These are phyloP conservation scores for Aspergillus panamensis DNA, from an alignment of 495 filamentous ascomycete species.

Conservation along the genomic window DNA sequence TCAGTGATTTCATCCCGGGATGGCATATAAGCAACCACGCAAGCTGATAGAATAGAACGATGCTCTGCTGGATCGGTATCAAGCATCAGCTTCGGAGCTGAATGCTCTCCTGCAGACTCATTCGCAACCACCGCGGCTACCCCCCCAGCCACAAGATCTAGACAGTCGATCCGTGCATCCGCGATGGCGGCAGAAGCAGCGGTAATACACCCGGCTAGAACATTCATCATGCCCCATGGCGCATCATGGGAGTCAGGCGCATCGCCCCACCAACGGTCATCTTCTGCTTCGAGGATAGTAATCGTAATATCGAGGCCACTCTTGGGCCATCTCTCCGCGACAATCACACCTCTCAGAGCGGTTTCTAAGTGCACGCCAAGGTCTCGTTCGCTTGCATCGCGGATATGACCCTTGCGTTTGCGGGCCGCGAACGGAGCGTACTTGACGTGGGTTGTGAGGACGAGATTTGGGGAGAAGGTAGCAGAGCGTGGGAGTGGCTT, in stretches of 20 bases:
- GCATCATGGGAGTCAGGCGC: slow-evolving; percentile 43
- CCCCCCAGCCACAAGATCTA: slow-evolving; percentile 85
- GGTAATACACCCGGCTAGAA: slow-evolving; percentile 87
- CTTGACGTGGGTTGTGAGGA: slow-evolving; percentile 88
- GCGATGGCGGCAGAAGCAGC: slow-evolving; percentile 92
- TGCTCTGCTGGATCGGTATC: slow-evolving; percentile 85
- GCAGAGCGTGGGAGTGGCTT: slow-evolving; percentile 85
- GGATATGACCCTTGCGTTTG: slow-evolving; percentile 78
- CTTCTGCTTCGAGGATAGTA: slow-evolving; percentile 88
- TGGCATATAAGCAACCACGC: slow-evolving; percentile 87
- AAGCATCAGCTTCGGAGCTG: slow-evolving; percentile 58
- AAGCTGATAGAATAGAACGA: slow-evolving; percentile 64
- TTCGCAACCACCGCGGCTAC: slow-evolving; percentile 73
- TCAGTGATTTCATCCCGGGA: slow-evolving; percentile 87
- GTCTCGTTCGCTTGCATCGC: slow-evolving; percentile 82
- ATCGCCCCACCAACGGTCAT: slow-evolving; percentile 61
- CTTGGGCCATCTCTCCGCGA: slow-evolving; percentile 94
- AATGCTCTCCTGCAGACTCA: slow-evolving; percentile 29
- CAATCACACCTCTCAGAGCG: slow-evolving; percentile 81
- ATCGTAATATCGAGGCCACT: slow-evolving; percentile 89
- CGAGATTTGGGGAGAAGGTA: slow-evolving; percentile 83
- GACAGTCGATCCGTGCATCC: slow-evolving; percentile 93
- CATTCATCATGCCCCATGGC: slow-evolving; percentile 81
- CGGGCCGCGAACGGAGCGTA: slow-evolving; percentile 91
- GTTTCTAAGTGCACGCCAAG: slow-evolving; percentile 88